These are phyloP conservation scores for Haberlea rhodopensis DNA, from an alignment of 257 asterid genomes.

Conservation along the genomic window DNA sequence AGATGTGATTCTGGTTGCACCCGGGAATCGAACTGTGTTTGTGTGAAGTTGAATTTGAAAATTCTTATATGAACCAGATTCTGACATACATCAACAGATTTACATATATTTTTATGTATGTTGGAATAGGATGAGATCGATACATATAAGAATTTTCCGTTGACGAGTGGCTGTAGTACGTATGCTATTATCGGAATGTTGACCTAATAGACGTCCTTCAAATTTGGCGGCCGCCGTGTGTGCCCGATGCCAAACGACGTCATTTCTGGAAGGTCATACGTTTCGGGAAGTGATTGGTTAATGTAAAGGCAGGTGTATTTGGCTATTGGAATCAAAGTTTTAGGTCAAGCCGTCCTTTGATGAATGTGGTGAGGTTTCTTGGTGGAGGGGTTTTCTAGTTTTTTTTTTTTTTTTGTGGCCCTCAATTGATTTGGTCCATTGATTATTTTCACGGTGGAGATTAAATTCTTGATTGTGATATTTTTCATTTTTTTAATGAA, in stretches of 20 bases:
- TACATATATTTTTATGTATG: no score
- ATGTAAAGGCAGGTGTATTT: background rate
- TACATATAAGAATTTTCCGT: no score
- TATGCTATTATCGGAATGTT: background rate
- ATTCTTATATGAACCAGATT: no score
- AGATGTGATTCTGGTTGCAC: no score
- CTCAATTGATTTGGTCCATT: background rate
- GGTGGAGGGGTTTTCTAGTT: no score
- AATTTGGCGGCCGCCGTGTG: background rate
- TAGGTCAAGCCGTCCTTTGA: background rate
- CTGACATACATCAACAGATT: no score
- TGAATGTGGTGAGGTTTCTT: no score
- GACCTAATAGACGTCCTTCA: background rate
- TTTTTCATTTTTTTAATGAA: no score
- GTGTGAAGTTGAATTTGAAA: slow-evolving; percentile 34
- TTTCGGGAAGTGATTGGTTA: background rate
- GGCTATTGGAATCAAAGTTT: background rate
- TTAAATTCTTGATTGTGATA: no score
- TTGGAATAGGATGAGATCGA: no score
- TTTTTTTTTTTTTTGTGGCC: background rate
- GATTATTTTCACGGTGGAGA: background rate
- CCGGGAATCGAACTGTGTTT: slow-evolving; percentile 31
- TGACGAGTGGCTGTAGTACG: no score
- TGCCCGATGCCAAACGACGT: background rate
- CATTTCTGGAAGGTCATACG: background rate